phyloP scores from a whole-genome alignment of 345 rosid species.

The Cardamine occulta region DNA sequence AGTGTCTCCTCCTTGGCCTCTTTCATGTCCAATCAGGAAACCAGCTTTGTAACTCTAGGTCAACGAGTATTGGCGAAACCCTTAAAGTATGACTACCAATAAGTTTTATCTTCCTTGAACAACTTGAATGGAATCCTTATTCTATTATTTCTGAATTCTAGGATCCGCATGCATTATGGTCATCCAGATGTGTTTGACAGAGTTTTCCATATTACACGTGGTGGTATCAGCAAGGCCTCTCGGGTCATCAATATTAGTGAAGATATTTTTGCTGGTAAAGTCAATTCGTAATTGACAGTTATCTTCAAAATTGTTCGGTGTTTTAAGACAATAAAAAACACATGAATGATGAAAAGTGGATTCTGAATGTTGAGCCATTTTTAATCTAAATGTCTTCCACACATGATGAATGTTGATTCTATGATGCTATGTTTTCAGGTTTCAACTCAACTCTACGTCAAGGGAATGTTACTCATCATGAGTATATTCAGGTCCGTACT shows the following conservation, averaged over 20 bases:
- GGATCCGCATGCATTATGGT: conserved; percentile 99
- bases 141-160: conserved; percentile 37
- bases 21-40: conserved; percentile 97
- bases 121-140: conserved; percentile 19
- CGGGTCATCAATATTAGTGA: conserved; percentile 98
- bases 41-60: conserved; percentile 92
- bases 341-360: conserved; percentile 12
- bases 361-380: conserved; percentile 5
- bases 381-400: background rate
- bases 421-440: conserved; percentile 52
- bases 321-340: background rate
- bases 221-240: conserved; percentile 99
- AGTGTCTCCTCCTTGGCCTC: conserved; percentile 97
- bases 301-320: conserved; percentile 4
- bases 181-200: conserved; percentile 99
- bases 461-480: conserved; percentile 98
- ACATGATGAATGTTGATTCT: conserved; percentile 6
- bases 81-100: conserved; percentile 66
- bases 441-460: conserved; percentile 95
- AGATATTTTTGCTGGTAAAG: conserved; percentile 84
- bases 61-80: conserved; percentile 97
- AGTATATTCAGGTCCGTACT: conserved; percentile 83
- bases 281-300: conserved; percentile 11
- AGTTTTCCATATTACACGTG: conserved; percentile 96
- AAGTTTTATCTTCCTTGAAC: conserved; percentile 17